These are phyloP conservation scores for Nothophoma quercina DNA, from an alignment of 2,329 filamentous ascomycete genomes.

Conservation along the genomic window DNA sequence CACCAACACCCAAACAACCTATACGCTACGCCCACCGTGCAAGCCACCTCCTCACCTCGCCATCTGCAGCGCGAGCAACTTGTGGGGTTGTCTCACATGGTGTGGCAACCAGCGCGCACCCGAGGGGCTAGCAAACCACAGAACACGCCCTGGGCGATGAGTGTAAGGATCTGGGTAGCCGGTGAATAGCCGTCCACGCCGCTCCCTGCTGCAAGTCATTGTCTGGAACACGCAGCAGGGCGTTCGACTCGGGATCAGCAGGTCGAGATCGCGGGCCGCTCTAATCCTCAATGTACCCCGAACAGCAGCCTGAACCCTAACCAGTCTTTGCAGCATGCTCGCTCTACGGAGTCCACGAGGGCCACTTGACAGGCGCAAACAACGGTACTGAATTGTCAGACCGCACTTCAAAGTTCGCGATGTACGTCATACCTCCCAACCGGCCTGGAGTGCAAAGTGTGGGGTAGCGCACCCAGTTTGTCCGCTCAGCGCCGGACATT, in stretches of 20 bases:
- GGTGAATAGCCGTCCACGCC: conserved; percentile 20
- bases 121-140: conserved; percentile 17
- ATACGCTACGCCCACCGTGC: conserved; percentile 16
- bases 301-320: not conserved
- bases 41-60: conserved; percentile 30
- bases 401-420: not conserved
- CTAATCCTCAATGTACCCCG: not conserved
- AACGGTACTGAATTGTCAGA: not conserved
- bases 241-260: conserved; percentile 21
- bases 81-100: conserved; percentile 1
- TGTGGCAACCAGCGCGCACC: conserved; percentile 25
- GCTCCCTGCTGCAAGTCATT: conserved; percentile 39
- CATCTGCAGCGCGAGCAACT: conserved; percentile 20
- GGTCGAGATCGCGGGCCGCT: conserved; percentile 29
- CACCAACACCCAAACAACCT: conserved; percentile 3
- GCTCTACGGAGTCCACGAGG: not conserved
- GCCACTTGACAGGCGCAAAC: not conserved
- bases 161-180: not conserved
- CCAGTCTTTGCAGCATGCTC: too few species aligned
- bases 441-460: too few species aligned
- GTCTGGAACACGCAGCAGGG: conserved; percentile 24
- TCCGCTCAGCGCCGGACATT: conserved; percentile 5
- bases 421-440: too few species aligned
- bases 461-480: conserved; percentile 15
- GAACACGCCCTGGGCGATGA: not conserved